Conservation (phyloP, 192 early-diverging fungal genomes). For the Glomus cerebriforme region DNA sequence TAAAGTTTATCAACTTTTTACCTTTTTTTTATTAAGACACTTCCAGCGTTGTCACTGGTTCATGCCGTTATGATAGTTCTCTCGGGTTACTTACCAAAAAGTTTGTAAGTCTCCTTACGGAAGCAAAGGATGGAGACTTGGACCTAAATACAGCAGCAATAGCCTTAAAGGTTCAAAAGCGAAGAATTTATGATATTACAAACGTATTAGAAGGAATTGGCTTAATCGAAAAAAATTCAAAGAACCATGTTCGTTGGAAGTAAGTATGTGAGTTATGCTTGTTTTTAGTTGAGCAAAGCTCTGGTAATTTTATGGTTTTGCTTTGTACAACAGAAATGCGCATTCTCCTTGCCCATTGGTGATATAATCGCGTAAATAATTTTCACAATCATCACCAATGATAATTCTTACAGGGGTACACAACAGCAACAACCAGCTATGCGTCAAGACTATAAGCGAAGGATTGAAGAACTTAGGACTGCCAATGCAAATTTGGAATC, state of each 20-base stretch:
- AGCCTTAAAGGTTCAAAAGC: slow-evolving; percentile 63
- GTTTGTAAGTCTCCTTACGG: slow-evolving; percentile 56
- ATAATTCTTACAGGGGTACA: not conserved
- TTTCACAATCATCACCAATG: not conserved
- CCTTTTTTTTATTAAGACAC: not conserved
- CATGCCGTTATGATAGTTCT: slow-evolving; percentile 60
- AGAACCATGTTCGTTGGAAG: slow-evolving; percentile 73
- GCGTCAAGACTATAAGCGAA: slow-evolving; percentile 10
- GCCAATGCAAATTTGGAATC: slow-evolving; percentile 24
- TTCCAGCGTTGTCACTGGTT: not conserved
- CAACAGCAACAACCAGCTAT: not conserved
- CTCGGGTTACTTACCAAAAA: slow-evolving; percentile 62
- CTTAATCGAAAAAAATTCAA: slow-evolving; percentile 66
- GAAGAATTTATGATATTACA: slow-evolving; percentile 72
- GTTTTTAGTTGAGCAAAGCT: not conserved
- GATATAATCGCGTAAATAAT: slow-evolving; percentile 12
- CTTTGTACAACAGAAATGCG: not conserved
- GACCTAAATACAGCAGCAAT: slow-evolving; percentile 63
- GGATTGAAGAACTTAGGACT: slow-evolving; percentile 15
- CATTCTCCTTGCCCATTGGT: not conserved
- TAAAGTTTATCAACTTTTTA: not conserved
- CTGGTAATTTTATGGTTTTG: not conserved
- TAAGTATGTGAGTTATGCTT: slow-evolving; percentile 38
- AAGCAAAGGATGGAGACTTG: slow-evolving; percentile 51
- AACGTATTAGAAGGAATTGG: slow-evolving; percentile 69